Evolutionary conservation across 2,329 filamentous ascomycete species (phyloP), one percentile per base, ranked within the genome.

Genomic region (Curvularia eragrostidis): DNA sequence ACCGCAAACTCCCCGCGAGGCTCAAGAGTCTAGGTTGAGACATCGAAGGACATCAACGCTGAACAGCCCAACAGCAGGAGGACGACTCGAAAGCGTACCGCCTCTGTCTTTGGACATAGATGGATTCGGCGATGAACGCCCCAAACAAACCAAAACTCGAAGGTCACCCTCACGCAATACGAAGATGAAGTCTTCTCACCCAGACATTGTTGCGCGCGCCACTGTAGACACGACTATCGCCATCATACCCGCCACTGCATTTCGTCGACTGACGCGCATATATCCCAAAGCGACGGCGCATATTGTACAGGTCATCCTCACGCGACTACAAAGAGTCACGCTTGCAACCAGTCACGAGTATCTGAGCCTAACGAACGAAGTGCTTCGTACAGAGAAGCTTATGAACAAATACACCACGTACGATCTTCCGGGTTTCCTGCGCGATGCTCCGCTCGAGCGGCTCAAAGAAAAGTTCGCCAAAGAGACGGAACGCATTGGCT

Each of bases 201-300:
- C 95, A 10, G 95, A 99, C 71, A 95, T 99, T 61, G 92, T 99
- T 63, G 95, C 94, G n/a, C 86, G 95, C 64, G 95, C 95, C 5
- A 96, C 93, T 15, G 90, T 96, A 23, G 96, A 99, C 73, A 99
- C 95, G 0, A 99, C 96, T 0, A 97, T 99, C 77, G 95, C 95
- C 5, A 96, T 99, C 63, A 99, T 99, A 56, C 96, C 96, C 1
- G 95, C 95, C 0, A 97, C 93, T 73, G 96, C 95, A 3, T 99
- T 99, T 69, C 88, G 93, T 52, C 88, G 96, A 8, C 82, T 99
- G 51, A 99, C 96, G 49, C 88, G 91, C 71, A 89, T 97, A 23
- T 99, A 98, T 68, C 95, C 95, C 9, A 96, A 96, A 79, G 93
- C 96, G 9, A 97, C 95, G 2, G 90, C 95, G 1, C 96, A 99